Percentiles rank a stretch among this genome's conserved stretches.
These are phyloP conservation scores for Xylariaceae sp. DNA, from an alignment of 2,329 filamentous ascomycete genomes.

Conservation along the genomic window DNA sequence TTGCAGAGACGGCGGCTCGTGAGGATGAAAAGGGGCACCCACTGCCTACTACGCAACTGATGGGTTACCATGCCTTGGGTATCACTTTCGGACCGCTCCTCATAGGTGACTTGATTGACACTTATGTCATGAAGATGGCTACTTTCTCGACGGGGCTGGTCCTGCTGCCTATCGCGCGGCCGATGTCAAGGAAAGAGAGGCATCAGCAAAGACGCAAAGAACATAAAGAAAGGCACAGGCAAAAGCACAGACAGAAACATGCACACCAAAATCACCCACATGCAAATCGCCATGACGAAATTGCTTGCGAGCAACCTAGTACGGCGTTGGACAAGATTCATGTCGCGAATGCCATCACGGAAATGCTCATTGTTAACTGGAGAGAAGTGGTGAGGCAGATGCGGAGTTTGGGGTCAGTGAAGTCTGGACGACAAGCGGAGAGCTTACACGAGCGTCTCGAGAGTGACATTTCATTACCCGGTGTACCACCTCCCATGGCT, in stretches of 20 bases:
- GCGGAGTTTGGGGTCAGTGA: slow-evolving; percentile 41
- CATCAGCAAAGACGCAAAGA: slow-evolving; percentile 26
- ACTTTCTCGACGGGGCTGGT: slow-evolving; percentile 39
- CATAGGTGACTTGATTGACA: slow-evolving; percentile 52
- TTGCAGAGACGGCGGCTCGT: slow-evolving; percentile 50
- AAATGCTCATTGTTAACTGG: slow-evolving; percentile 66
- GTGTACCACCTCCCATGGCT: too few species aligned
- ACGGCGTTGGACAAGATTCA: slow-evolving; percentile 52
- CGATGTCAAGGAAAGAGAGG: slow-evolving; percentile 40
- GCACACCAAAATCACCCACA: neutral
- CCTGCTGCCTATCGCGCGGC: slow-evolving; percentile 41
- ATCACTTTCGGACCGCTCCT: slow-evolving; percentile 64
- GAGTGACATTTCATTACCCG: neutral
- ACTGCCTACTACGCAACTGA: slow-evolving; percentile 53
- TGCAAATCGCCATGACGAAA: slow-evolving; percentile 6
- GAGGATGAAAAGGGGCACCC: slow-evolving; percentile 50
- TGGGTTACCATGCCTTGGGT: slow-evolving; percentile 61
- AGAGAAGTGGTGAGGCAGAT: slow-evolving; percentile 59
- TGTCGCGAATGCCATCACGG: slow-evolving; percentile 55
- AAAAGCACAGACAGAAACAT: neutral
- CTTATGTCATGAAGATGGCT: slow-evolving; percentile 46
- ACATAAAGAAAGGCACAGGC: neutral
- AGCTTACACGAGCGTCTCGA: slow-evolving; percentile 2
- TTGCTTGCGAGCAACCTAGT: neutral
- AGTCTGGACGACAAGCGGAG: slow-evolving; percentile 14